Base-by-base conservation (phyloP, 2,329 filamentous ascomycete genomes). In the Penicillium sp. region DNA sequence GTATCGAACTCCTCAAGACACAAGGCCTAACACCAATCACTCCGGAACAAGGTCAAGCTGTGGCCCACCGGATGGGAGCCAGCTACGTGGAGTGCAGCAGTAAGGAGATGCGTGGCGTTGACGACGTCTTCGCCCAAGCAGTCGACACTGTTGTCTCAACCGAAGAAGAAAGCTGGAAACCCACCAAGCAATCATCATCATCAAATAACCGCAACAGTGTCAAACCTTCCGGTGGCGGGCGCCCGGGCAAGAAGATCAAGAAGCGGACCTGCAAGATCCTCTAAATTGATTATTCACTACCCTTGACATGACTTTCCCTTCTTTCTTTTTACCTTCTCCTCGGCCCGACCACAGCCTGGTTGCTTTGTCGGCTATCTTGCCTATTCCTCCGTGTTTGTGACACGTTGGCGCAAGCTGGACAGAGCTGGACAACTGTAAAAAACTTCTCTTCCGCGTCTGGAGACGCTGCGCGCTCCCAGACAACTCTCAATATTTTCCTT, bases 51-150 rank as follows among this genome's bases (percentile, higher is more conserved):
- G 95, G 93, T 62, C 85, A 89, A 72, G 84, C 86, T 9, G 93
- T 99, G 26, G 93, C 95, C 55, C 85, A 88, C 71, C 95, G 93
- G 79, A 99, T 99, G 95, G 88, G 88, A 62, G 95, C 95, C 13
- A 84, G 88, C 71, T 99, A 99, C 80, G 93, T 96, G 85, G 95
- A 99, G 80, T 99, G 95, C 83, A 96, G 92, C 74, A 96, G 92
- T 77, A 98, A 98, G 79, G 95, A 75, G 78, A 95, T 96, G 89
- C 87, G 84, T 53, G 95, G 95, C 55, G 93, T 99, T 46, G 92
- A 98, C 74, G 93, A 98, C 70, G 95, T 98, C 72, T 99, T 99
- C 77, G 90, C 96, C 75, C 83, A 87, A 61, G 95, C 95, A 55
- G 93, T 99, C 72, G 86, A 93, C 69, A 93, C 90, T 51, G 92